Conservation (phyloP, 1,139 yeast species). For the Lodderomyces theae region DNA sequence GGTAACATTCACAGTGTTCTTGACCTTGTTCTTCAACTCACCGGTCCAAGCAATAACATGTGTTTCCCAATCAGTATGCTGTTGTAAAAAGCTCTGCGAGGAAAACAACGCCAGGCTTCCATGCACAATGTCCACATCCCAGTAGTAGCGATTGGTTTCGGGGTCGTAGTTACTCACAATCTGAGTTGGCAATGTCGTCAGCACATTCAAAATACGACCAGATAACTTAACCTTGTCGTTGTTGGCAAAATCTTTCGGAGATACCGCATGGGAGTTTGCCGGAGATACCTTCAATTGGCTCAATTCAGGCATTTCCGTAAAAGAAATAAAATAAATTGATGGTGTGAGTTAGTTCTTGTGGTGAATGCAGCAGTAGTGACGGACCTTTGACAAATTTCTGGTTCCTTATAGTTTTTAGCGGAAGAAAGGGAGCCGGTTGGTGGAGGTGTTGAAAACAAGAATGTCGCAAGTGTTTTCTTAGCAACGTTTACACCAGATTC, state of each 20-base stretch:
- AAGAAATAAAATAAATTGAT: too few relatives aligned
- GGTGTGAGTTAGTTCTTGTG: too few relatives aligned
- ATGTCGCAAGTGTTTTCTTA: too few relatives aligned
- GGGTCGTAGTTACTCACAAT: conserved; percentile 39
- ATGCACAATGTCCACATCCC: conserved; percentile 63
- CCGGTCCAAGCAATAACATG: conserved; percentile 96
- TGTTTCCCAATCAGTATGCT: conserved; percentile 79
- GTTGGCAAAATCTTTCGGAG: conserved; percentile 31
- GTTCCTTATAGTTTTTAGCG: too few relatives aligned
- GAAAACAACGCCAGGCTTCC: conserved; percentile 88
- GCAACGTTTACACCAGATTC: background rate
- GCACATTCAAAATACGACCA: conserved; percentile 67
- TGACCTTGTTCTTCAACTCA: conserved; percentile 53
- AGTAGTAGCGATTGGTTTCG: conserved; percentile 28
- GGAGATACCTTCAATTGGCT: conserved; percentile 9
- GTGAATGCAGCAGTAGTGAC: too few relatives aligned
- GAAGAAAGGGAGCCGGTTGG: too few relatives aligned
- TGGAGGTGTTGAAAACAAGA: too few relatives aligned
- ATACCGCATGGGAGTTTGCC: conserved; percentile 16
- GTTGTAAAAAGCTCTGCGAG: conserved; percentile 61
- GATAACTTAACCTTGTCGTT: conserved; percentile 36
- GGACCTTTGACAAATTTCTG: too few relatives aligned
- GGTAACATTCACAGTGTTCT: conserved; percentile 14
- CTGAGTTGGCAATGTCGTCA: conserved; percentile 67
- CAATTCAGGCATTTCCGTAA: conserved; percentile 12